Base-by-base conservation (phyloP, 257 asterid genomes). In the Lantana camara region DNA sequence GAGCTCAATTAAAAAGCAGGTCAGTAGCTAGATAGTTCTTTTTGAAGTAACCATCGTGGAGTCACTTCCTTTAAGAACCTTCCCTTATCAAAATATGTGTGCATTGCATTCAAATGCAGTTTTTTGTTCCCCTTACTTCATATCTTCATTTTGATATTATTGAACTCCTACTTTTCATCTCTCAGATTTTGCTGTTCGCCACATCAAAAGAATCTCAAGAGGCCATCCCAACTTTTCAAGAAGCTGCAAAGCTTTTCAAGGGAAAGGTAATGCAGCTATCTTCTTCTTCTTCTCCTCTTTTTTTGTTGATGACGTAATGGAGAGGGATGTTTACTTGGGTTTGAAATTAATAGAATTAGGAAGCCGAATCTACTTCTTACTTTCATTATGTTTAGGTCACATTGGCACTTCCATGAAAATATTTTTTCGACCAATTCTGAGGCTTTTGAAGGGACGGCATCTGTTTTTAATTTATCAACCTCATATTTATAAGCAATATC, bases 1-100 rank as follows among this genome's bases (percentile, higher is more conserved):
- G 60, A 85, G 88, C 83, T 66, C 90, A 61, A 82, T 90, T 29
- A 94, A 88, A 45, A 94, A 94, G 70, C 96, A 90, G 95, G 99
- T 81, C 29, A 68, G 72, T 70, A 16, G 50, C 60, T 11, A 27
- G 19, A 64, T 53, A 47, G 23, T 48, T 37, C 45, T 67, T 58
- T 52, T 14, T n/a, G n/a, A n/a, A 54, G 41, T 52, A 29, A 52
- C 61, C 59, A 45, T 44, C 41, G 14, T 37, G 23, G 7, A 12
- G 42, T 29, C 40, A 35, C 20, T 54, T 20, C 56, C 27, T 57
- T 30, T 8, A n/a, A 29, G 22, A 10, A 5, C 44, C 45, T 16
- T 45, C 34, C 32, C 16, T 22, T 61, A 9, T 23, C 34, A 3
- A 20, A 51, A 58, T 29, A 45, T 15, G 20, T 66, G 15, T 37